Conservation (phyloP, 2,329 filamentous ascomycete species). For the Fusarium tanahbumbuense region DNA sequence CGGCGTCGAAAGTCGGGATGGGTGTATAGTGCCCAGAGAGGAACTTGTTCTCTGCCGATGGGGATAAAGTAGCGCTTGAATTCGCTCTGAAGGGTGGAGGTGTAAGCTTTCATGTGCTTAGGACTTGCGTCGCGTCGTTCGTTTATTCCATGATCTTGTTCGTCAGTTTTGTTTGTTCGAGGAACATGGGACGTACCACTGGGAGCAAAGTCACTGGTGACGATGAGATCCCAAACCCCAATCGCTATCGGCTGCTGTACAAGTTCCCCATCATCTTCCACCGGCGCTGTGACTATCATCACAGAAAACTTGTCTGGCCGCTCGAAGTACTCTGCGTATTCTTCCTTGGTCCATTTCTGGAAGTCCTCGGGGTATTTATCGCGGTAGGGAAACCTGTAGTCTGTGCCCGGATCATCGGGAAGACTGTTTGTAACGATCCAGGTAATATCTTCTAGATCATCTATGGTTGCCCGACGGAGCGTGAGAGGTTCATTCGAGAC, state of each 20-base stretch:
- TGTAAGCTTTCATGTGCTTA: background rate
- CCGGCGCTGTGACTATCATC: background rate
- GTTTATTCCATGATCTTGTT: slow-evolving; percentile 11
- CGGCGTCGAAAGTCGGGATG: slow-evolving; percentile 1
- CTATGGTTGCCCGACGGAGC: background rate
- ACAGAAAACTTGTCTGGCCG: slow-evolving; percentile 1
- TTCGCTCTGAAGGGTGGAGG: background rate
- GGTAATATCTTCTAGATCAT: background rate
- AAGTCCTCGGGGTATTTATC: slow-evolving; percentile 2
- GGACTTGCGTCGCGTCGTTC: slow-evolving; percentile 10
- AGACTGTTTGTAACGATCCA: background rate
- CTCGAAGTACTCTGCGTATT: slow-evolving; percentile 14
- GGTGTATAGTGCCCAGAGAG: background rate
- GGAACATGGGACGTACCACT: background rate
- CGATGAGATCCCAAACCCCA: background rate
- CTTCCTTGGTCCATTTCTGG: slow-evolving; percentile 15
- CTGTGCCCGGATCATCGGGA: background rate
- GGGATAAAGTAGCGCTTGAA: background rate
- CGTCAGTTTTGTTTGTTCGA: background rate
- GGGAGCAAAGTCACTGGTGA: background rate
- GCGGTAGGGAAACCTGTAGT: slow-evolving; percentile 1
- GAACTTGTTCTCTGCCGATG: background rate
- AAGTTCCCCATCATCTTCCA: background rate
- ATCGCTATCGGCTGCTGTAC: background rate
- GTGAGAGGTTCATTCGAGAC: background rate